Evolutionary conservation across 345 rosid species (phyloP).

Genomic region (Syzygium aromaticum): DNA sequence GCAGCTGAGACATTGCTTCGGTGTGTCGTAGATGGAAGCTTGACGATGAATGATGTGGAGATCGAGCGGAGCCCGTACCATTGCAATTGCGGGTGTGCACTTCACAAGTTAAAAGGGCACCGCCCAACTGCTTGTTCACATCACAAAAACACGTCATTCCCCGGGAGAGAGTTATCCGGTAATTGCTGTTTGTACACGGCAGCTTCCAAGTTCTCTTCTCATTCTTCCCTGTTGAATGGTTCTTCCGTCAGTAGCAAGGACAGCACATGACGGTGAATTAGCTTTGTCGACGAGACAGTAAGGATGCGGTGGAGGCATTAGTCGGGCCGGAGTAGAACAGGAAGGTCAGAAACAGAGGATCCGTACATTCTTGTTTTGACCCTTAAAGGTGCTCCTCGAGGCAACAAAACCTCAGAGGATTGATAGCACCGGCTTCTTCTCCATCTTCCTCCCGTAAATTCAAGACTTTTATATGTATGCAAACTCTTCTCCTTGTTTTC

Average conservation of each 20-base stretch:
- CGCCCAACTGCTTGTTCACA: neutral
- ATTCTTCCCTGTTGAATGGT: neutral
- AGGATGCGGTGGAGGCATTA: neutral
- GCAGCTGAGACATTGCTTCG: neutral
- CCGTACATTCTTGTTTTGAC: neutral
- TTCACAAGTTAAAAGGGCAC: neutral
- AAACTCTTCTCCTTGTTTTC: neutral
- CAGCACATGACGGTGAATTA: neutral
- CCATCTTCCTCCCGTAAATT: neutral
- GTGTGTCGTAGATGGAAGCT: neutral
- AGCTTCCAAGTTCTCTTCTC: neutral
- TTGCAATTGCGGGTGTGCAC: conserved; percentile 11
- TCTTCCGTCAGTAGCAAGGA: neutral
- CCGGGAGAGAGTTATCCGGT: neutral
- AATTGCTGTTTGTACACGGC: neutral
- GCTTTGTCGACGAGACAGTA: neutral
- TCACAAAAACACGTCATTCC: neutral
- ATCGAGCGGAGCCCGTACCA: conserved; percentile 9
- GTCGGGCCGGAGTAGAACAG: neutral
- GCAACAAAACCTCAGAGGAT: neutral
- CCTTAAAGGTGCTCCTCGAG: neutral
- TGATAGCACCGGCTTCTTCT: neutral
- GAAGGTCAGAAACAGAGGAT: neutral
- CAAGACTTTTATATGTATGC: neutral
- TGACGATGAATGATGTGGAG: neutral